A percentile compares a stretch with the other conserved stretches of the same genome.
These are phyloP conservation scores for Lipomyces anomalus DNA, from an alignment of 805 yeast genomes.

Conservation along the genomic window DNA sequence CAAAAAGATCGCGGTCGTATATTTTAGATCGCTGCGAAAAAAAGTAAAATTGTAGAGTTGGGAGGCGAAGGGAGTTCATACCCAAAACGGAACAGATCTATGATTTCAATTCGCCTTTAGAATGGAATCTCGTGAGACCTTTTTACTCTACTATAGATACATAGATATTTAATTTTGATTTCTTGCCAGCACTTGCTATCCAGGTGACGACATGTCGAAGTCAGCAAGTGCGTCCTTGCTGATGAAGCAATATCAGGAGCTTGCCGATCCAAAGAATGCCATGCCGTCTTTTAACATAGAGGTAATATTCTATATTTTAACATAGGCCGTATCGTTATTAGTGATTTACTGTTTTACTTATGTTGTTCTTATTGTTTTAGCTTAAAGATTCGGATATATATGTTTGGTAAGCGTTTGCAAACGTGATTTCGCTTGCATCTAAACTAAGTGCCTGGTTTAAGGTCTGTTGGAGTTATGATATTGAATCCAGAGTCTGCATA, in stretches of 20 bases:
- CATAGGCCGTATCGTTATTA: not conserved
- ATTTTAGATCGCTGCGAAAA: too few species aligned
- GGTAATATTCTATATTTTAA: constrained; percentile 20
- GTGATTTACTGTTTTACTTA: too few species aligned
- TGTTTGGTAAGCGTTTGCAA: constrained; percentile 36
- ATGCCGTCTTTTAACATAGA: constrained; percentile 66
- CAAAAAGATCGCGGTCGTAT: too few species aligned
- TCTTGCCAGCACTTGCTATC: not conserved
- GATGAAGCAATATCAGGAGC: constrained; percentile 88
- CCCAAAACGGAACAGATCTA: too few species aligned
- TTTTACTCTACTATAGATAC: too few species aligned
- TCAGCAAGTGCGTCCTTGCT: constrained; percentile 58
- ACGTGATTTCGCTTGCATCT: constrained; percentile 3
- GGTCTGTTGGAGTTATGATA: constrained; percentile 92
- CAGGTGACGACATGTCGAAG: constrained; percentile 10
- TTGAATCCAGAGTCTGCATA: constrained; percentile 82
- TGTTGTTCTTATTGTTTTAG: constrained; percentile 28
- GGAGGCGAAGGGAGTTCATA: too few species aligned
- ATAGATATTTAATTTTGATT: too few species aligned
- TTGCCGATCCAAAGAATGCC: constrained; percentile 86
- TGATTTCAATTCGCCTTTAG: too few species aligned
- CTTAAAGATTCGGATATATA: constrained; percentile 58
- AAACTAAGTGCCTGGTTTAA: constrained; percentile 2
- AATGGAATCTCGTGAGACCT: too few species aligned
- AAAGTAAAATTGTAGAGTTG: too few species aligned